These are phyloP conservation scores for Talaromyces adpressus DNA, from an alignment of 495 filamentous ascomycete species.

Conservation along the genomic window DNA sequence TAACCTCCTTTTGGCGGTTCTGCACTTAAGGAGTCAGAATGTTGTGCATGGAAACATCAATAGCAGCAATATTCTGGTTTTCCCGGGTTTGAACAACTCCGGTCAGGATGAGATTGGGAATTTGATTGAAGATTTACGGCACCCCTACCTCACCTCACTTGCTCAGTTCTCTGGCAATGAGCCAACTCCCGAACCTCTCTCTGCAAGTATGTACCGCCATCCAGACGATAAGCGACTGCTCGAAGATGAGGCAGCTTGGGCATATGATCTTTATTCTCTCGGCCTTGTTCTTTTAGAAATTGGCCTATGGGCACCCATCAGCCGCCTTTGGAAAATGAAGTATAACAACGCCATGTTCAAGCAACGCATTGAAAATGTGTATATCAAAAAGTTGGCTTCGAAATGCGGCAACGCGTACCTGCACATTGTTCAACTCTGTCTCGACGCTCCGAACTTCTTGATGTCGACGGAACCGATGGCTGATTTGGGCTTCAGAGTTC, in stretches of 20 bases:
- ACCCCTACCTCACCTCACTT: conserved; percentile 72
- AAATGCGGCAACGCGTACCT: conserved; percentile 73
- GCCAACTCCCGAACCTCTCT: conserved; percentile 40
- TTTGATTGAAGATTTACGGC: conserved; percentile 52
- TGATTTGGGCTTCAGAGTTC: conserved; percentile 34
- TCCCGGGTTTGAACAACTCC: conserved; percentile 42
- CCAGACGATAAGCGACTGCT: conserved; percentile 61
- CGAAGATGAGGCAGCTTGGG: conserved; percentile 43
- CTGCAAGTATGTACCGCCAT: conserved; percentile 66
- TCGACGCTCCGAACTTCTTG: conserved; percentile 63
- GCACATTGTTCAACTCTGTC: conserved; percentile 72
- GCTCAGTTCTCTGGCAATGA: conserved; percentile 71
- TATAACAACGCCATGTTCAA: conserved; percentile 60
- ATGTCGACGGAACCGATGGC: conserved; percentile 50
- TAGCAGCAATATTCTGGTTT: conserved; percentile 74
- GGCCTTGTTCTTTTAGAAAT: conserved; percentile 80
- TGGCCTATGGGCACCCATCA: conserved; percentile 79
- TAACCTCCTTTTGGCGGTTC: conserved; percentile 67
- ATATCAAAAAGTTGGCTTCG: conserved; percentile 58
- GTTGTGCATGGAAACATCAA: conserved; percentile 76
- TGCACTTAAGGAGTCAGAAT: conserved; percentile 68
- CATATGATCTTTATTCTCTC: conserved; percentile 78
- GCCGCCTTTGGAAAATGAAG: conserved; percentile 58
- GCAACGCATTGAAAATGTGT: conserved; percentile 52
- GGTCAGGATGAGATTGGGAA: conserved; percentile 30